These are phyloP conservation scores for Pythium aristosporum DNA, from an alignment of 352 stramenopile genomes.

Conservation along the genomic window DNA sequence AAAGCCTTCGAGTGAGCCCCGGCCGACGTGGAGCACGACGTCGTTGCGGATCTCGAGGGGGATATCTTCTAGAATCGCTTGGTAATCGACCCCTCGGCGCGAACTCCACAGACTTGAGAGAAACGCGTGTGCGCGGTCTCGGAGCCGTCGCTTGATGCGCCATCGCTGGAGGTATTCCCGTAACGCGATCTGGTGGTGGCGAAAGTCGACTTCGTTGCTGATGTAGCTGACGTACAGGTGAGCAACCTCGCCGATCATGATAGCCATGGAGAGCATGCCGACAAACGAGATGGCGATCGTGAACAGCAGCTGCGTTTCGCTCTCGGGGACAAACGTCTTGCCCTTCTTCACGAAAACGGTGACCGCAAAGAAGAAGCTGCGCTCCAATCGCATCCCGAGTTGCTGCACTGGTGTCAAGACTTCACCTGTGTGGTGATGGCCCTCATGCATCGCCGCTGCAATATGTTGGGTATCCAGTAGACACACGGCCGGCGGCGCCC, in stretches of 20 bases:
- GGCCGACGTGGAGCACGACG: slow-evolving; percentile 38
- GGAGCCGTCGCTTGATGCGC: slow-evolving; percentile 19
- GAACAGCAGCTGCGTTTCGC: slow-evolving; percentile 20
- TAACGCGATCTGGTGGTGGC: slow-evolving; percentile 62
- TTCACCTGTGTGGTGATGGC: slow-evolving; percentile 35
- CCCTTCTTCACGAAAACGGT: slow-evolving; percentile 35
- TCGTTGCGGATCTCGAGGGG: slow-evolving; percentile 49
- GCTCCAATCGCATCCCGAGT: slow-evolving; percentile 38
- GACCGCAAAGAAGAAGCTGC: slow-evolving; percentile 30
- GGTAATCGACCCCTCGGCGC: slow-evolving; percentile 24
- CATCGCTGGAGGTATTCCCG: slow-evolving; percentile 36
- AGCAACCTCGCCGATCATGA: slow-evolving; percentile 73
- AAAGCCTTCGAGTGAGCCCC: slow-evolving; percentile 46
- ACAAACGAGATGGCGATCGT: slow-evolving; percentile 24
- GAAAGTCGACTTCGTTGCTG: slow-evolving; percentile 42
- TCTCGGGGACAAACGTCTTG: slow-evolving; percentile 26
- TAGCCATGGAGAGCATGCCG: slow-evolving; percentile 60
- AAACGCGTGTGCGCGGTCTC: slow-evolving; percentile 23
- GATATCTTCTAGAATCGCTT: slow-evolving; percentile 29
- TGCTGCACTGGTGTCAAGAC: slow-evolving; percentile 6
- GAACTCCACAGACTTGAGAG: slow-evolving; percentile 30
- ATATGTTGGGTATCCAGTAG: slow-evolving; percentile 5
- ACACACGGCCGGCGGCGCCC: slow-evolving; percentile 31
- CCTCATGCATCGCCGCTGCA: slow-evolving; percentile 2
- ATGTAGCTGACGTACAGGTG: slow-evolving; percentile 42